Conservation (phyloP, 140 eudicot species). For the Erigeron philadelphicus region DNA sequence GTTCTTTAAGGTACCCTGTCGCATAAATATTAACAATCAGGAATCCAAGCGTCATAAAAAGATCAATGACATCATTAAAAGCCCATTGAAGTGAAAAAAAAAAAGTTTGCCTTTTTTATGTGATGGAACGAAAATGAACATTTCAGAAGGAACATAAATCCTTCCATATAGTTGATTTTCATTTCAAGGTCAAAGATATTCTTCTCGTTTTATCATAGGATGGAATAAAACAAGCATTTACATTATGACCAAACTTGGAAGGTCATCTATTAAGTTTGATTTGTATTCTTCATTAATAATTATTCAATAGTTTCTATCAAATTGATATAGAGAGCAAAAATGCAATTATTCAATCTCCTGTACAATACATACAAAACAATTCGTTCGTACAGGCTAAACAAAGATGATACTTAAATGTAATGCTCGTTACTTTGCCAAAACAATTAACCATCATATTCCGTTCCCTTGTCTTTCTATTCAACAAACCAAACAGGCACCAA, state of each 20-base stretch:
- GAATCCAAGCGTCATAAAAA: constrained; percentile 18
- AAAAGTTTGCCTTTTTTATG: not conserved
- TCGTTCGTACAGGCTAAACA: too few species aligned
- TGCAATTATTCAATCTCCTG: not conserved
- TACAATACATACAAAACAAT: not conserved
- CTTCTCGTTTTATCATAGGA: too few species aligned
- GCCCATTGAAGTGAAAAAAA: not conserved
- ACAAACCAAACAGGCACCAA: not conserved
- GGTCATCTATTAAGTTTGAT: not conserved
- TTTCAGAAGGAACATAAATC: not conserved
- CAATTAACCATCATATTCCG: not conserved
- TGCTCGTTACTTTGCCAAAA: not conserved
- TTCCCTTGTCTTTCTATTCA: not conserved
- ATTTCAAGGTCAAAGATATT: not conserved
- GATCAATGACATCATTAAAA: not conserved
- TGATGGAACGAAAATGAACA: not conserved
- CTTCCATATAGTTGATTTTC: not conserved
- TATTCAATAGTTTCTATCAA: not conserved
- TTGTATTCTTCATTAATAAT: not conserved
- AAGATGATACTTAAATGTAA: not conserved
- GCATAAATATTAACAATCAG: constrained; percentile 26
- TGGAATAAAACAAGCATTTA: too few species aligned
- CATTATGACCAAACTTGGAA: not conserved
- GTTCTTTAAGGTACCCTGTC: constrained; percentile 61
- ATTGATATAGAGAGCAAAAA: too few species aligned